A percentile compares a stretch with the other conserved stretches of the same genome.
These are phyloP conservation scores for Phytophthora pisi DNA, from an alignment of 352 stramenopile genomes.

Conservation along the genomic window DNA sequence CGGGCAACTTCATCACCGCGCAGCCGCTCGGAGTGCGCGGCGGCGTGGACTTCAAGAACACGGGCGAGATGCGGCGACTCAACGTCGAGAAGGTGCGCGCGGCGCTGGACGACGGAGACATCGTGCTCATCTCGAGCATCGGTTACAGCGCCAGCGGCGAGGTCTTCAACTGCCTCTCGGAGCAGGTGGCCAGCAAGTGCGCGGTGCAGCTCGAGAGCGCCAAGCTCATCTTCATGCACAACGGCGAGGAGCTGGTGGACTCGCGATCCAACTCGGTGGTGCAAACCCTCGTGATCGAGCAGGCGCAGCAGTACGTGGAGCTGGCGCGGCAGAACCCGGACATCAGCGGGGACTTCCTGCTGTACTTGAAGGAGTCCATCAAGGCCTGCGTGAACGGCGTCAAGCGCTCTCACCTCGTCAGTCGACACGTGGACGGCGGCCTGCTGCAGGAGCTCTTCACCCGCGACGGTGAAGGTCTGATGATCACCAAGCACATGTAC, in stretches of 20 bases:
- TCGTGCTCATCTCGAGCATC: conserved; percentile 96
- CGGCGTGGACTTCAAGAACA: conserved; percentile 91
- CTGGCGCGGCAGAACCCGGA: conserved; percentile 65
- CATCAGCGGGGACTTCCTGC: conserved; percentile 71
- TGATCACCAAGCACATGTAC: conserved; percentile 98
- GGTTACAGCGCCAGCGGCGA: conserved; percentile 96
- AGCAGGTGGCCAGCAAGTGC: conserved; percentile 89
- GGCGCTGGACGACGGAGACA: conserved; percentile 93
- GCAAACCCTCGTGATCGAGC: conserved; percentile 79
- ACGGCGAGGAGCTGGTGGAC: conserved; percentile 88
- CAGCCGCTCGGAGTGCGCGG: conserved; percentile 88
- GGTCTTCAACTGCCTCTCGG: conserved; percentile 91
- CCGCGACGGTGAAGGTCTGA: conserved; percentile 95
- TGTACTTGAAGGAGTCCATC: conserved; percentile 89
- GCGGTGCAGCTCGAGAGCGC: conserved; percentile 81
- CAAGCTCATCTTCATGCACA: conserved; percentile 92
- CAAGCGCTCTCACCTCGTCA: conserved; percentile 86
- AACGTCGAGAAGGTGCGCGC: conserved; percentile 93
- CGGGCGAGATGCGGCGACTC: conserved; percentile 93
- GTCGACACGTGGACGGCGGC: conserved; percentile 84
- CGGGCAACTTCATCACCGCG: conserved; percentile 97
- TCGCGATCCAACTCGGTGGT: conserved; percentile 79
- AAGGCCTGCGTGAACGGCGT: conserved; percentile 85
- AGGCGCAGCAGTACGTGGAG: conserved; percentile 85
- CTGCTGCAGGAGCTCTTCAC: conserved; percentile 98